Evolutionary conservation across 805 yeast genomes (phyloP).

Genomic region (Zygosaccharomyces lentus): DNA sequence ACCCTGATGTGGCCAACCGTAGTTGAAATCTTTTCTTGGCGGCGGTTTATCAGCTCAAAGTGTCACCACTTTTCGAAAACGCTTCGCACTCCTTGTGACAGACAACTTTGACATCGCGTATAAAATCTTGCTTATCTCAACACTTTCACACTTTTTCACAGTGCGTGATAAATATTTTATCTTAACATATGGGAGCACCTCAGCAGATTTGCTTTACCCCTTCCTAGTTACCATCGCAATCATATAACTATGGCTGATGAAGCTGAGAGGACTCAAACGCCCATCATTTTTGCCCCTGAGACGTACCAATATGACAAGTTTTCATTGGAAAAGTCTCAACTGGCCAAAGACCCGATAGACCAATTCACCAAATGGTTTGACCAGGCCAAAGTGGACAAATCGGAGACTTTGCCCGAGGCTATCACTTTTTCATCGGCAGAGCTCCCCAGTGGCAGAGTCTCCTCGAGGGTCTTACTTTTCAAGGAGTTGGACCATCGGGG

Average conservation of each 20-base stretch:
- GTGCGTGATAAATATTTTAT: background rate
- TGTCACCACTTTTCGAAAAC: no score
- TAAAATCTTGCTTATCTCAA: background rate
- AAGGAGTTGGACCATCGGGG: conserved; percentile 87
- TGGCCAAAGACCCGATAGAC: conserved; percentile 57
- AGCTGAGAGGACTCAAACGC: conserved; percentile 27
- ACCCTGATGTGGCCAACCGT: background rate
- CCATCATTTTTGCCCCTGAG: conserved; percentile 66
- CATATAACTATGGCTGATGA: conserved; percentile 17
- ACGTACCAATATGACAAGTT: conserved; percentile 82
- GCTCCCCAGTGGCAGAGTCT: conserved; percentile 85
- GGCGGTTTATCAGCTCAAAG: no score
- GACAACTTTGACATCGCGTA: background rate
- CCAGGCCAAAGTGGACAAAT: conserved; percentile 54
- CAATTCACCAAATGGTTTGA: conserved; percentile 85
- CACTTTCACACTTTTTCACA: background rate
- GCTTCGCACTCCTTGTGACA: no score
- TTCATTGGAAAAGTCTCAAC: conserved; percentile 50
- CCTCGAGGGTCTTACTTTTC: conserved; percentile 77
- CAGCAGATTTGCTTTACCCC: background rate
- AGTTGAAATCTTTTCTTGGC: no score
- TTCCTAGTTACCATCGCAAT: background rate
- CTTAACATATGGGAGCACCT: background rate
- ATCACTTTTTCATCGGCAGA: conserved; percentile 84
- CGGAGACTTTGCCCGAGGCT: conserved; percentile 72